Evolutionary conservation across 495 filamentous ascomycete genomes (phyloP), one percentile per base, ranked within the genome.

Genomic region (Lophium mytilinum): DNA sequence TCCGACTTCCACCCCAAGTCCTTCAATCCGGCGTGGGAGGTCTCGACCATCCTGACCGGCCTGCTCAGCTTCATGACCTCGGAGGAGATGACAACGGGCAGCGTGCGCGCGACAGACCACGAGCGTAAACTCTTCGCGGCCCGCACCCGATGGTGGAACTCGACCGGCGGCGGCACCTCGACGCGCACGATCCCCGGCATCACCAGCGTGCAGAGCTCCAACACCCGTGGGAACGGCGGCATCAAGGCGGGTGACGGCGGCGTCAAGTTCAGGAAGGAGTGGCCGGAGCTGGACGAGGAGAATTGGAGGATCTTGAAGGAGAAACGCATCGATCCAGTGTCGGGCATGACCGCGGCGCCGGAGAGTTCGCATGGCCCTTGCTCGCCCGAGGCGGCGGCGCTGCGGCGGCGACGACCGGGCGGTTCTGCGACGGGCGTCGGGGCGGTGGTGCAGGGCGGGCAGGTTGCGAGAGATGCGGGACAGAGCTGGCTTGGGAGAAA

Each of bases 11-110:
- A 98, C 69, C 93, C 93, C 0, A 90, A 91, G 64, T 91, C 87
- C 39, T 98, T 98, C 79, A 98, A 98, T 68, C 93, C 93, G 9
- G 91, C 93, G n/a, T 98, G 93, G 93, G 90, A 95, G 63, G 93
- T 97, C 10, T 89, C 84, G 42, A 98, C 93, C 3, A 98, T 98
- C 63, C 76, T 98, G 17, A 95, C 95, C 57, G 93, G 93, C 39
- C 77, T 98, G 15, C 77, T 96, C 54, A 90, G 86, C 40, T 98
- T 98, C 71, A 98, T 98, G 93, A 97, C 92, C 3, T 89, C 86
- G 57, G 92, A 98, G 66, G 93, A 98, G 73, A 96, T 97, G 91
- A 98, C 93, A 1, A 97, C 94, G 0, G 93, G 93, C 4, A 89
- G 84, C 40, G 82, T 98, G n/a, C 83, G 83, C 36, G 88, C 85